Conservation (phyloP, 768 basidiomycete genomes). For the Russula lepida region DNA sequence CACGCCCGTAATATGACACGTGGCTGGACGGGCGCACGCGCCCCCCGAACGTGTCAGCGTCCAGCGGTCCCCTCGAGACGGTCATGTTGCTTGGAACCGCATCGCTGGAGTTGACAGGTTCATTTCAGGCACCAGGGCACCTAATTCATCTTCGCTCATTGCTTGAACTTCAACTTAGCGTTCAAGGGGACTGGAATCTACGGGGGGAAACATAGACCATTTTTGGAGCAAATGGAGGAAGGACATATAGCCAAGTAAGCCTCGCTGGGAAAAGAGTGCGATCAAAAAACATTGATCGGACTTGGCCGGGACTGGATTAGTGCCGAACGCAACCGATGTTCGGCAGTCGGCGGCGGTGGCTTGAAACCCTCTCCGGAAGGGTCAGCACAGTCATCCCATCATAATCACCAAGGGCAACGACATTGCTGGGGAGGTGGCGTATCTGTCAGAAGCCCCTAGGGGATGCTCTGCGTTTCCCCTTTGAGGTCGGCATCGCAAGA, state of each 20-base stretch:
- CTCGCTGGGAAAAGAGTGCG: neutral
- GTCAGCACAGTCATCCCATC: slow-evolving; percentile 5
- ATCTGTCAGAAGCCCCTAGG: slow-evolving; percentile 1
- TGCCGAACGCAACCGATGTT: neutral
- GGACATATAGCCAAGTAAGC: neutral
- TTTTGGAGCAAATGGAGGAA: neutral
- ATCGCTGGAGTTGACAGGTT: slow-evolving; percentile 6
- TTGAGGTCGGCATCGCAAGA: neutral
- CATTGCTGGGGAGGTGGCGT: slow-evolving; percentile 4
- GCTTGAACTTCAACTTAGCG: neutral
- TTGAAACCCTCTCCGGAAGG: slow-evolving; percentile 1
- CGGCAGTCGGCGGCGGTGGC: slow-evolving; percentile 8
- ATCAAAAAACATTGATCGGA: neutral
- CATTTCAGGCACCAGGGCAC: slow-evolving; percentile 16
- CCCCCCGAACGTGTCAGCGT: slow-evolving; percentile 8
- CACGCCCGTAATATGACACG: slow-evolving; percentile 13
- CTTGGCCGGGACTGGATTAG: neutral
- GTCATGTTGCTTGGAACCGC: slow-evolving; percentile 4
- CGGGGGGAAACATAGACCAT: neutral
- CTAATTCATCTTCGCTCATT: neutral
- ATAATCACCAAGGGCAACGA: slow-evolving; percentile 8
- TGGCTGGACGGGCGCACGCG: slow-evolving; percentile 6
- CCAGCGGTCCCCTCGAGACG: slow-evolving; percentile 11
- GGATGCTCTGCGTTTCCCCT: neutral
- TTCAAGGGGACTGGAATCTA: neutral